Evolutionary conservation across 148 eudicot species (phyloP).

Genomic region (Chenopodium album): DNA sequence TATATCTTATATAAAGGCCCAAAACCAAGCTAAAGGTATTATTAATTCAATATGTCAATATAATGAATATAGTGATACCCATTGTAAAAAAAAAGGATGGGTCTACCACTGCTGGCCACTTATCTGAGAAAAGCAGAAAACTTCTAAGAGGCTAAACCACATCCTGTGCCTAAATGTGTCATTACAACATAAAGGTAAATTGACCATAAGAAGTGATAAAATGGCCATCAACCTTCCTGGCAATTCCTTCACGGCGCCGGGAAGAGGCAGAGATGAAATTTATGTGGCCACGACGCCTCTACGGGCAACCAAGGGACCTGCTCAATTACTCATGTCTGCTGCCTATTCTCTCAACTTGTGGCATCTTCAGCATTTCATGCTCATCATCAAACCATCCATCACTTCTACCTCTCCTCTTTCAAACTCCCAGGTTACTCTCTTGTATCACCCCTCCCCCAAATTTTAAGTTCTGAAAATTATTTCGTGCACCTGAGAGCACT

Average conservation of each 20-base stretch:
- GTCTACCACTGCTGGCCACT: no score
- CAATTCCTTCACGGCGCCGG: constrained; percentile 19
- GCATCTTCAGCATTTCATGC: constrained; percentile 85
- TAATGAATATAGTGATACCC: no score
- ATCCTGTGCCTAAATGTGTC: no score
- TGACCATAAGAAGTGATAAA: background rate
- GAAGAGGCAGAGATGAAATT: constrained; percentile 45
- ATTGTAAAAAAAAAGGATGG: no score
- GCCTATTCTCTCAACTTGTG: constrained; percentile 65
- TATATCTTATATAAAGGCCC: no score
- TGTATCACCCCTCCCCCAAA: no score
- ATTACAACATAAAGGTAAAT: background rate
- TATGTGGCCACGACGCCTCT: constrained; percentile 81
- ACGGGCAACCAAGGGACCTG: constrained; percentile 68
- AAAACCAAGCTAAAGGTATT: no score
- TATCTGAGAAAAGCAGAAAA: no score
- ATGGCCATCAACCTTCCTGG: constrained; percentile 27
- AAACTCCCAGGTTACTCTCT: constrained; percentile 24
- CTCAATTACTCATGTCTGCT: constrained; percentile 68
- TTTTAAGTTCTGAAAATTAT: background rate
- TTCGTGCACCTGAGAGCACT: no score
- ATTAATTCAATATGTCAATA: no score
- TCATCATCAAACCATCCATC: constrained; percentile 60
- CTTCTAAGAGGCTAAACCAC: no score
- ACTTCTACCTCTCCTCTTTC: constrained; percentile 29